Evolutionary conservation across 495 filamentous ascomycete genomes (phyloP).

Genomic region (Aeminium ludgeri): DNA sequence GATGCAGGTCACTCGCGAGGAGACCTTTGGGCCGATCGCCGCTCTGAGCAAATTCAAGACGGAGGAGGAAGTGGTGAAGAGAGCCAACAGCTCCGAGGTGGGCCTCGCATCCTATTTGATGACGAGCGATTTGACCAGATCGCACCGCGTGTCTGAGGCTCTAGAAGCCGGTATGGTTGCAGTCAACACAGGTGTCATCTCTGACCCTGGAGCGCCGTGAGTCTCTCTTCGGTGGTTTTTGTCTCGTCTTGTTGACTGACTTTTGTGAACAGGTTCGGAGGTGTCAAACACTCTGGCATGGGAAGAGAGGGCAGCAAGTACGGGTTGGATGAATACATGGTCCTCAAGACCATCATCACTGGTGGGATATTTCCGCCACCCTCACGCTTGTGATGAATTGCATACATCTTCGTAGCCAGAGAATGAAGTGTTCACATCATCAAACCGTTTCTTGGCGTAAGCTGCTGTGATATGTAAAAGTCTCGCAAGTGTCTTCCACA

Average conservation of each 20-base stretch:
- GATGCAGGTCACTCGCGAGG: conserved; percentile 21
- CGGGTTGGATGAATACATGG: conserved; percentile 5
- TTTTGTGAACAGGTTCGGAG: conserved; percentile 1
- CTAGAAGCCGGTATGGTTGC: conserved; percentile 1
- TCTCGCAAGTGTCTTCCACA: too few relatives aligned
- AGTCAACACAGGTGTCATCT: conserved; percentile 3
- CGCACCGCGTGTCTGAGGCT: conserved; percentile 6
- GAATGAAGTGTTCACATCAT: too few relatives aligned
- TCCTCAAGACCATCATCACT: conserved; percentile 2
- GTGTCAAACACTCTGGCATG: conserved; percentile 9
- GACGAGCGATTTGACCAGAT: conserved; percentile 15
- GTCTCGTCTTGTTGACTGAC: background rate
- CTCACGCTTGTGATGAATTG: background rate
- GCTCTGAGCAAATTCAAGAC: conserved; percentile 18
- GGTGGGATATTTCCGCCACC: background rate
- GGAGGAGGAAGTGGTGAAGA: conserved; percentile 19
- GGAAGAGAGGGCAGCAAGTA: conserved; percentile 7
- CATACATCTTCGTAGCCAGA: background rate
- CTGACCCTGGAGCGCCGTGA: conserved; percentile 2
- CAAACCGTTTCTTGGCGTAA: too few relatives aligned
- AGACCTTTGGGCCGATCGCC: conserved; percentile 19
- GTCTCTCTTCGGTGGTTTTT: background rate
- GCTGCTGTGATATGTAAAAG: too few relatives aligned
- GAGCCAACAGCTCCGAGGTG: conserved; percentile 20
- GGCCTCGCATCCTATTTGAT: conserved; percentile 26